Base-by-base conservation (phyloP, 192 early-diverging fungal genomes). In the Dispira simplex region DNA sequence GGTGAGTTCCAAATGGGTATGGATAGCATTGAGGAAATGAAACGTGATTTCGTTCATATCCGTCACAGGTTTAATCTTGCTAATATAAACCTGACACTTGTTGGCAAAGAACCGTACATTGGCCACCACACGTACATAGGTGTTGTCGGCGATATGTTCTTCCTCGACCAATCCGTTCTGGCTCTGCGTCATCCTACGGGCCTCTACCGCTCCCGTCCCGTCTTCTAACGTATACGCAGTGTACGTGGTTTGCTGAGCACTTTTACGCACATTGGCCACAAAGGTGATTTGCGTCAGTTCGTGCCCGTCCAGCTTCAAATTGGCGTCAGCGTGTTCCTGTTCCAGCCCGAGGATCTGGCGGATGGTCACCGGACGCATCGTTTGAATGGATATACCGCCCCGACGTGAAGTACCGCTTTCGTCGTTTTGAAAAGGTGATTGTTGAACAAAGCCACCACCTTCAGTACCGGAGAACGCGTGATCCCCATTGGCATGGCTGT, bases 341-440 rank as follows among this genome's bases (percentile, higher is more conserved):
- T 68, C 67, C 6, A 81, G 74, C 18, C 70, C 68, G 8, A 70
- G 27, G 11, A 95, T 70, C 69, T 90, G 88, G 68, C 88, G 89
- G 69, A 92, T 83, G 14, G 89, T 90, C 21, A 95, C 86, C 20
- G 90, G 89, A 21, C 89, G 81, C 14, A 92, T 75, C 1, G 85
- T 80, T 59, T 90, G 84, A 66, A 71, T 69, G 63, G 65, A 66
- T 63, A 70, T 70, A 21, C 75, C 75, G 44, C 75, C 75, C 20
- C 75, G 75, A 53, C 44, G 54, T 56, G 32, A 39, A 39, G 32
- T 39, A 39, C 32, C 32, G 32, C 32, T 39, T 39, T 39, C 32
- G 32, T 39, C 32, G 6, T 39, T 39, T 39, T 39, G 32, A 39
- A 39, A 39, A 6, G 32, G 32, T 39, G 32, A 39, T 39, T 39